Conservation (phyloP, 768 basidiomycete species). For the Lentinula sp. region DNA sequence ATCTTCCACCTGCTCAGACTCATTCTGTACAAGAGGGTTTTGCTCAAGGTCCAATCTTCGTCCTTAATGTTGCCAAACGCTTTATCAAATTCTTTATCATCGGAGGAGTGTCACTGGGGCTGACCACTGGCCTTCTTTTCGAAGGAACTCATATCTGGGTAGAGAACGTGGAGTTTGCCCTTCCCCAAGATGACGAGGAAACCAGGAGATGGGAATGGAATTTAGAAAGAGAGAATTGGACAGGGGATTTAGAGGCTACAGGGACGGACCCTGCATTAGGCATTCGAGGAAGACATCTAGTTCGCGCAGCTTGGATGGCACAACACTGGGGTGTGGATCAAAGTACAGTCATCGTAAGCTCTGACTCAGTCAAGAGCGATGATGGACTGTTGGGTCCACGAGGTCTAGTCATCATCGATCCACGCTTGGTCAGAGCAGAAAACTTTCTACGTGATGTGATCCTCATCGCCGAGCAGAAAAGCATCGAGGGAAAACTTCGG, state of each 20-base stretch:
- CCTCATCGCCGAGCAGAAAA: constrained; percentile 33
- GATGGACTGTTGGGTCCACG: constrained; percentile 24
- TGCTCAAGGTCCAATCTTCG: constrained; percentile 23
- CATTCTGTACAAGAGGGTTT: constrained; percentile 6
- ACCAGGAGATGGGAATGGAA: constrained; percentile 64
- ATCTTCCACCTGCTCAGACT: constrained; percentile 4
- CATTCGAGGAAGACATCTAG: constrained; percentile 49
- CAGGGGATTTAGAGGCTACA: constrained; percentile 41
- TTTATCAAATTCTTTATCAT: constrained; percentile 45
- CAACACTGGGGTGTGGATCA: constrained; percentile 56
- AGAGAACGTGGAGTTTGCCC: constrained; percentile 43
- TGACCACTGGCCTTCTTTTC: constrained; percentile 41
- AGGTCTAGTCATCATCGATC: constrained; percentile 41
- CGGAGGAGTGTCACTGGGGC: constrained; percentile 34
- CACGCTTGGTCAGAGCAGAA: constrained; percentile 49
- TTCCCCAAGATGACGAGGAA: constrained; percentile 44
- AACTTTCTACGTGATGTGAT: constrained; percentile 47
- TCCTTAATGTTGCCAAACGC: constrained; percentile 38
- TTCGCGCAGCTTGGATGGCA: constrained; percentile 70
- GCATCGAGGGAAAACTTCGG: constrained; percentile 32
- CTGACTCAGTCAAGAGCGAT: constrained; percentile 25
- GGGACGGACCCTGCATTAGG: constrained; percentile 75
- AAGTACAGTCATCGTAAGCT: constrained; percentile 27
- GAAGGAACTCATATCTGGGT: constrained; percentile 60
- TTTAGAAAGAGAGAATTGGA: constrained; percentile 55